Percentiles rank a stretch among this genome's conserved stretches.
Evolutionary conservation across 2,329 filamentous ascomycete species (phyloP).

Genomic region (Aspergillus ochraceus): DNA sequence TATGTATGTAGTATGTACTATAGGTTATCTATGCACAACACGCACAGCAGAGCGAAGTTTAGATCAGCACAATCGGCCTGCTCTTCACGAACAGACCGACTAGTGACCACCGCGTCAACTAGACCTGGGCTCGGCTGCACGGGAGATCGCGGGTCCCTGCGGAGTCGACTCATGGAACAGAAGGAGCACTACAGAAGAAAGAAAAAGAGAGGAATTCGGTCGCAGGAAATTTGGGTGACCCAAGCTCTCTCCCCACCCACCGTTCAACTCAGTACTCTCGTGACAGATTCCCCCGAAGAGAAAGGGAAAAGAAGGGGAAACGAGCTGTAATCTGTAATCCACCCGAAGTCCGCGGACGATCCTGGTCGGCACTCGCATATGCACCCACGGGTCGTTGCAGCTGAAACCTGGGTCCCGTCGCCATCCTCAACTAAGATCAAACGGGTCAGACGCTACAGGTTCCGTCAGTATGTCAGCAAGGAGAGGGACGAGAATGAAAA

Average conservation of each 20-base stretch:
- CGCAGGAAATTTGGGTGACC: too few species aligned
- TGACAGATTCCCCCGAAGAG: background rate
- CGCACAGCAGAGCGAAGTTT: background rate
- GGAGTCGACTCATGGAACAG: background rate
- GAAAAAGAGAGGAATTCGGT: background rate
- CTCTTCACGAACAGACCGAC: constrained; percentile 7
- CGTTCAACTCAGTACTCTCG: background rate
- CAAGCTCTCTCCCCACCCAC: too few species aligned
- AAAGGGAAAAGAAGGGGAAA: background rate
- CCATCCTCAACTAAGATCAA: constrained; percentile 4
- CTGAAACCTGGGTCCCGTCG: constrained; percentile 19
- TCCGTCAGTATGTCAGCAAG: constrained; percentile 1
- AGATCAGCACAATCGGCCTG: background rate
- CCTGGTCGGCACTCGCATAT: constrained; percentile 20
- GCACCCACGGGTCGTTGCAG: constrained; percentile 26
- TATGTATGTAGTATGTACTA: background rate
- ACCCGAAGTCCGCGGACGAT: constrained; percentile 3
- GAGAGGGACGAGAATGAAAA: constrained; percentile 1
- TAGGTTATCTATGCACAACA: background rate
- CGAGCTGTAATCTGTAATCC: background rate
- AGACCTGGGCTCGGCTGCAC: constrained; percentile 7
- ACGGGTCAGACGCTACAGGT: constrained; percentile 4
- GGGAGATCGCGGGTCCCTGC: constrained; percentile 9
- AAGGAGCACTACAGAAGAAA: background rate
- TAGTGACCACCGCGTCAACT: constrained; percentile 7